Evolutionary conservation across 495 filamentous ascomycete genomes (phyloP).

Genomic region (Neurospora discreta): DNA sequence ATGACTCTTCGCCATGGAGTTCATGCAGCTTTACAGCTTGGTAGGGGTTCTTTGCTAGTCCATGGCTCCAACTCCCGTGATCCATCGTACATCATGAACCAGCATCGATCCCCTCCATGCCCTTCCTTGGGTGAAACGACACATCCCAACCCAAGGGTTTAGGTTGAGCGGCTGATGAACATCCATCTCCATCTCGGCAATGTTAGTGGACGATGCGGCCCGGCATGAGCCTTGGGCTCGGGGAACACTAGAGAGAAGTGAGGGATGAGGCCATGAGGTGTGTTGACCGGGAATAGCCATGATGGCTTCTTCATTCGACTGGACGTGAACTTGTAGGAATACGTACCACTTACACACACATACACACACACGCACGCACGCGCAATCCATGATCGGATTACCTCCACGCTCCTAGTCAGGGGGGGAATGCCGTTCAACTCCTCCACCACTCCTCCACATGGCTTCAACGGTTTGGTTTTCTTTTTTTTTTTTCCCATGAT

Average conservation of each 20-base stretch:
- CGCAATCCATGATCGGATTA: background rate
- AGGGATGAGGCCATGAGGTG: background rate
- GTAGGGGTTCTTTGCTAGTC: conserved; percentile 1
- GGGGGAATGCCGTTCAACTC: background rate
- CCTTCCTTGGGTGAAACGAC: background rate
- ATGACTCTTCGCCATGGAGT: background rate
- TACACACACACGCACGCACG: background rate
- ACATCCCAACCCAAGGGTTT: background rate
- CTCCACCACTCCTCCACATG: background rate
- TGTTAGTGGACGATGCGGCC: background rate
- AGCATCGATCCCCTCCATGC: background rate
- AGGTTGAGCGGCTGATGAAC: background rate
- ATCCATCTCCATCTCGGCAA: background rate
- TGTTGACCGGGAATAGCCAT: background rate
- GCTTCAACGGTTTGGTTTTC: conserved; percentile 7
- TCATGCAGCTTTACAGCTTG: conserved; percentile 2
- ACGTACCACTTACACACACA: background rate
- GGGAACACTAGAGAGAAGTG: background rate
- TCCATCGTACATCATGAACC: background rate
- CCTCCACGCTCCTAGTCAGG: background rate
- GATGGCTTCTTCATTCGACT: background rate
- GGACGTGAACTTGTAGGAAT: background rate
- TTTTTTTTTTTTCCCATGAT: background rate
- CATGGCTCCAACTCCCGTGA: background rate
- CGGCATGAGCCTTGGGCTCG: background rate